Base-by-base conservation (phyloP, 1,139 yeast genomes). In the Taphrina sp. region DNA sequence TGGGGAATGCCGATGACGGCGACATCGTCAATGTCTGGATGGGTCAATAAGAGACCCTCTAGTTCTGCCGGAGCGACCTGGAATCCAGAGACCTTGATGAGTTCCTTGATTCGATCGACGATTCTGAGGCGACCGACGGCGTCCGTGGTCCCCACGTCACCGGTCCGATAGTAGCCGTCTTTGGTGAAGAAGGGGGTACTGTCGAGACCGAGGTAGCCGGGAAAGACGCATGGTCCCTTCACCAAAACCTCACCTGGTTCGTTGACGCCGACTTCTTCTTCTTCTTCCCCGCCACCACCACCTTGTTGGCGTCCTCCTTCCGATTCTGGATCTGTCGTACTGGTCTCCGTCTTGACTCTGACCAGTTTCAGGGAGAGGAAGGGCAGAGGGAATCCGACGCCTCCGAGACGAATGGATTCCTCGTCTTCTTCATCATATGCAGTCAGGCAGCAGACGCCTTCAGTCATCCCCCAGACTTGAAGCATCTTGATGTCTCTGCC, bases 11-110 rank as follows among this genome's bases (percentile, higher is more conserved):
- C 74, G 34, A 65, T 64, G 2, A 71, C 74, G 0, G 74, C 74
- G 1, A 63, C 64, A 58, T 71, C 74, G 2, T 61, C 62, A 14
- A 71, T 70, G 16, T 60, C 58, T 14, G 67, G 66, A 56, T 67
- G 65, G 5, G 82, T 72, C 37, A 84, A 70, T 61, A 84, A 80
- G 20, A 75, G 69, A 61, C 80, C 83, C 66, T 85, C 94, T 54
- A 85, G 78, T 67, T 81, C 84, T 60, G 87, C 94, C 1, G 94
- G 92, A 0, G 92, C 84, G 31, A 85, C 82, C 67, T 85, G 86
- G 67, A 84, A 90, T 19, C 63, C 63, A 70, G 85, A 90, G 3
- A 87, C 74, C 66, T 82, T 82, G 73, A 81, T 82, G 69, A 82
- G 81, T 64, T 82, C 82, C 70, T 82, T 82, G 33, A 81, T 84